These are phyloP conservation scores for Populus hybrid DNA, from an alignment of 441 rosid genomes.

Conservation along the genomic window DNA sequence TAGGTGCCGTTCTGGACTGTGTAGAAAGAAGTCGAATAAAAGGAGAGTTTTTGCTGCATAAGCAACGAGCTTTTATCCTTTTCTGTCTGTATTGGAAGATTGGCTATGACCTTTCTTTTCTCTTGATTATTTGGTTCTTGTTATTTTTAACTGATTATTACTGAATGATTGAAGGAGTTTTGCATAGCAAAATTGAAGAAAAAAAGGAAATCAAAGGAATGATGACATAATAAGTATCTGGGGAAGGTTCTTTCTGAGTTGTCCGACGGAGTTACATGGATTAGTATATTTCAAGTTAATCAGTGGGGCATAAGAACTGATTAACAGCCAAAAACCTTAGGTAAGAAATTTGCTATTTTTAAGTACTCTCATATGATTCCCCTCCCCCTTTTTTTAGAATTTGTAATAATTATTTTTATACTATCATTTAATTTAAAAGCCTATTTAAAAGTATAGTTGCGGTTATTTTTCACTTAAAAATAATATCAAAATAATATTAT, in stretches of 20 bases:
- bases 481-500: too few species aligned
- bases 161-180: neutral
- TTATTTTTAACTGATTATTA: too few species aligned
- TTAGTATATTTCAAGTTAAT: neutral
- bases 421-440: too few species aligned
- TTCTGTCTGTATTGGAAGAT: neutral
- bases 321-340: neutral
- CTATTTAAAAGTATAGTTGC: too few species aligned
- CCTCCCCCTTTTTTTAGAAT: too few species aligned
- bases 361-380: neutral
- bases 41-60: neutral
- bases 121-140: neutral
- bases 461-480: too few species aligned
- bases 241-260: neutral
- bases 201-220: too few species aligned
- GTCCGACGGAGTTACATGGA: neutral
- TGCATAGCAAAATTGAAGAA: neutral
- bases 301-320: too few species aligned
- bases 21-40: neutral
- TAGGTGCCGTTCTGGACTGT: neutral
- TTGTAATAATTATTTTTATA: too few species aligned
- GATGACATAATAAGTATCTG: neutral
- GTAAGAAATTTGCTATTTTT: neutral
- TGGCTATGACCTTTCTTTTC: neutral
- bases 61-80: neutral